Evolutionary conservation across 441 rosid species (phyloP), one percentile per base, ranked within the genome.

Genomic region (Eutrema salsugineum): DNA sequence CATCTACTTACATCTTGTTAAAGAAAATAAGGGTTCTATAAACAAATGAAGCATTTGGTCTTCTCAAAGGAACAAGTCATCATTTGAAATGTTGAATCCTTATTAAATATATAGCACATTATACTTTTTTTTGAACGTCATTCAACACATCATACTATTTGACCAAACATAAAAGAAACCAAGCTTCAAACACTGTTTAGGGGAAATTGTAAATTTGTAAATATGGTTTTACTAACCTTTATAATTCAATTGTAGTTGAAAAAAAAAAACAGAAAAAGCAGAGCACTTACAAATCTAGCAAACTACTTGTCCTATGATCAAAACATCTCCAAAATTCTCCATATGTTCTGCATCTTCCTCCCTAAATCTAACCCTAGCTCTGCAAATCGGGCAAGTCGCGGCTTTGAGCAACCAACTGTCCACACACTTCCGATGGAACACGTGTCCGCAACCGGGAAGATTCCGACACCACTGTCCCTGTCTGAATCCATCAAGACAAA

Each of bases 381-480:
- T 75, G 68, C 94, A 91, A 33, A 82, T 70, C 2, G 93, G 91
- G 20, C 97, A 91, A 17, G 87, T 75, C 4, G 84, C 63, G 19
- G 86, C 83, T 79, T 83, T 91, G 46, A 86, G 72, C 19, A 91
- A 78, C 97, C 97, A 88, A 66, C 79, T 40, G 38, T 91, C 97
- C 16, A 89, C 87, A 76, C 94, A 91, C 57, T 74, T 80, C 76
- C 77, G 74, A 47, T 91, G 97, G 44, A 88, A 89, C 10, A 88
- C 73, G 55, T 91, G 97, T 30, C 87, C 89, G 46, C 97, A 88
- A 3, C 77, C 85, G 1, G 61, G 75, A 47, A 91, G 88, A 35
- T 58, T 78, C 81, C 94, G 71, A 76, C 93, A 89, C 94, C 93
- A 88, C 71, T 87, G 93, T 4, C 91, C 91, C 44, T 82, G 84